These are phyloP conservation scores for Trichomonas vaginalis DNA, from an alignment of 208 protist species.

Conservation along the genomic window DNA sequence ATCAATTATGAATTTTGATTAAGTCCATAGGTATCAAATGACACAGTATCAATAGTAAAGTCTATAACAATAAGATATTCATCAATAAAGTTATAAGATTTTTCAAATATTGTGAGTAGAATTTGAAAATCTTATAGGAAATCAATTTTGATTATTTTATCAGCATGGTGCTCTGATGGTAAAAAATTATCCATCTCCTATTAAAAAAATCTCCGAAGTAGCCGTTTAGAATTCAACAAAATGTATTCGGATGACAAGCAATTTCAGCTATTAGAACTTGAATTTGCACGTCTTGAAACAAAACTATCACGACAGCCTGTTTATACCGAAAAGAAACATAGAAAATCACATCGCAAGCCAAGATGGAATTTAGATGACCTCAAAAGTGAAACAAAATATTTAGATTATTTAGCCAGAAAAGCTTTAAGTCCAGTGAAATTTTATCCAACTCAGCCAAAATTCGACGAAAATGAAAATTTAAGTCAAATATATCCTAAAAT, in stretches of 20 bases:
- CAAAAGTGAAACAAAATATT: not conserved
- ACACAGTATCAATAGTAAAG: too few relatives aligned
- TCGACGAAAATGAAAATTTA: not conserved
- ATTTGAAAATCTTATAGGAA: too few relatives aligned
- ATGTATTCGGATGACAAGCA: not conserved
- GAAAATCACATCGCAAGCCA: not conserved
- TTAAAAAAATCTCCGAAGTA: too few relatives aligned
- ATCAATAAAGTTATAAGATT: too few relatives aligned
- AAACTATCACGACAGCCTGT: not conserved
- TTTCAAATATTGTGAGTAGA: too few relatives aligned
- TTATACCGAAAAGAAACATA: not conserved
- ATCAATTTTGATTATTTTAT: too few relatives aligned
- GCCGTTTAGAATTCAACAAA: not conserved
- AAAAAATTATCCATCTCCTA: too few relatives aligned
- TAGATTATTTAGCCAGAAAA: not conserved
- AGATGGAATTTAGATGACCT: not conserved
- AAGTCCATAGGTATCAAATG: too few relatives aligned
- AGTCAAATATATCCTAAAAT: not conserved
- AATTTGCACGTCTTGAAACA: not conserved
- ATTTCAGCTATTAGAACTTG: not conserved
- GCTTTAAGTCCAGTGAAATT: not conserved
- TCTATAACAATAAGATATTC: too few relatives aligned
- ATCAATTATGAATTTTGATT: too few relatives aligned
- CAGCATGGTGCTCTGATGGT: too few relatives aligned
- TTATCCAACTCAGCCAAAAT: not conserved